phyloP scores from a whole-genome alignment of 768 basidiomycete species.

The Suillus lakei region DNA sequence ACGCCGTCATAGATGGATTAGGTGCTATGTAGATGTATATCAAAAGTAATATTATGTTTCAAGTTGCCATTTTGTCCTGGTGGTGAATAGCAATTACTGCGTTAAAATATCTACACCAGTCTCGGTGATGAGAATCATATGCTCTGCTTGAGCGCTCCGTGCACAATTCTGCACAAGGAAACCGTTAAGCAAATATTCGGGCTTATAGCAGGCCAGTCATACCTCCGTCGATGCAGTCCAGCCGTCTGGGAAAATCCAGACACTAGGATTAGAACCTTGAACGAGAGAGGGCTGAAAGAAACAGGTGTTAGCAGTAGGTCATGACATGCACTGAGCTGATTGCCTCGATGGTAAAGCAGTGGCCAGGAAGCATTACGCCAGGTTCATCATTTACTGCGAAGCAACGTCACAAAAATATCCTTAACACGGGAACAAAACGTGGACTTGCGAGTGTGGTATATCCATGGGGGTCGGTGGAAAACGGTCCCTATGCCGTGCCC shows the following conservation, averaged over 20 bases:
- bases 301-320: background rate
- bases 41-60: constrained; percentile 18
- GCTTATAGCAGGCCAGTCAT: constrained; percentile 21
- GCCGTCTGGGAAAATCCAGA: constrained; percentile 87
- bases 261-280: constrained; percentile 69
- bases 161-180: constrained; percentile 65
- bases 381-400: constrained; percentile 80
- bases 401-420: background rate
- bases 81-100: constrained; percentile 20
- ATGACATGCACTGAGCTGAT: constrained; percentile 8
- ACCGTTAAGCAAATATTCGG: constrained; percentile 5
- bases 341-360: constrained; percentile 94
- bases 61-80: background rate
- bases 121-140: constrained; percentile 86
- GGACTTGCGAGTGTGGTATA: constrained; percentile 71
- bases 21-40: background rate
- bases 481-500: constrained; percentile 87
- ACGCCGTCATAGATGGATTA: constrained; percentile 26
- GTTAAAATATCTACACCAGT: constrained; percentile 82
- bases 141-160: constrained; percentile 84
- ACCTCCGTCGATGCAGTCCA: constrained; percentile 94
- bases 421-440: background rate
- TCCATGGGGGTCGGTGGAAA: constrained; percentile 86
- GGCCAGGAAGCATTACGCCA: constrained; percentile 79
- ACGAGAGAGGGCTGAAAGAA: constrained; percentile 68